Conservation (phyloP, 306 rosid species). For the Ammopiptanthus mongolicus region DNA sequence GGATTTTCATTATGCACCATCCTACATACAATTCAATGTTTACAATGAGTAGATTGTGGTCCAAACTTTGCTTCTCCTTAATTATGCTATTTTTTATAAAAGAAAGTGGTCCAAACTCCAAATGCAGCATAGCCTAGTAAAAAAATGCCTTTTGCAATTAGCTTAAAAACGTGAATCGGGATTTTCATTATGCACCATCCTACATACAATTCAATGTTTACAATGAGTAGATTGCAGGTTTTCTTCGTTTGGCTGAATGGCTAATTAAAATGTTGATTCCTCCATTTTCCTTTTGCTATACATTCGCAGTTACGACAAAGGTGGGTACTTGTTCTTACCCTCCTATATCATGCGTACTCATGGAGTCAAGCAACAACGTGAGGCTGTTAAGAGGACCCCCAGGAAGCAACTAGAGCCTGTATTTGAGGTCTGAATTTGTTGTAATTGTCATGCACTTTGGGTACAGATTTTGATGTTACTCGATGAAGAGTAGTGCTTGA, state of each 20-base stretch:
- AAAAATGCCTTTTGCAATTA: not conserved
- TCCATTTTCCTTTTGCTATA: constrained; percentile 12
- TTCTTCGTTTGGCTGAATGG: constrained; percentile 9
- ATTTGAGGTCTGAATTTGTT: constrained; percentile 56
- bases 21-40: not conserved
- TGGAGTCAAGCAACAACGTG: constrained; percentile 91
- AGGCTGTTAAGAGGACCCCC: constrained; percentile 71
- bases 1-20: constrained; percentile 1
- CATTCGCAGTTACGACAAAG: constrained; percentile 79
- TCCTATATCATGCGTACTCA: constrained; percentile 90
- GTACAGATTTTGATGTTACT: constrained; percentile 5
- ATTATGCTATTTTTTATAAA: not conserved
- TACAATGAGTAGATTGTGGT: not conserved
- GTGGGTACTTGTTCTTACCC: constrained; percentile 86
- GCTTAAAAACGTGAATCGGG: not conserved
- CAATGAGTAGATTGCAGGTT: not conserved
- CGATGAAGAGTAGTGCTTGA: not conserved
- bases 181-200: constrained; percentile 5
- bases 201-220: not conserved
- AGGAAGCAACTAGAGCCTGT: constrained; percentile 63
- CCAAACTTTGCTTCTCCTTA: not conserved
- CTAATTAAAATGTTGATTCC: not conserved
- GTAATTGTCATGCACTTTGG: constrained; percentile 5
- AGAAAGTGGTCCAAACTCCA: not conserved
- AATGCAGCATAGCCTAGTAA: not conserved